Conservation (phyloP, 371 early-diverging fungal genomes). For the Edhazardia aedis region DNA sequence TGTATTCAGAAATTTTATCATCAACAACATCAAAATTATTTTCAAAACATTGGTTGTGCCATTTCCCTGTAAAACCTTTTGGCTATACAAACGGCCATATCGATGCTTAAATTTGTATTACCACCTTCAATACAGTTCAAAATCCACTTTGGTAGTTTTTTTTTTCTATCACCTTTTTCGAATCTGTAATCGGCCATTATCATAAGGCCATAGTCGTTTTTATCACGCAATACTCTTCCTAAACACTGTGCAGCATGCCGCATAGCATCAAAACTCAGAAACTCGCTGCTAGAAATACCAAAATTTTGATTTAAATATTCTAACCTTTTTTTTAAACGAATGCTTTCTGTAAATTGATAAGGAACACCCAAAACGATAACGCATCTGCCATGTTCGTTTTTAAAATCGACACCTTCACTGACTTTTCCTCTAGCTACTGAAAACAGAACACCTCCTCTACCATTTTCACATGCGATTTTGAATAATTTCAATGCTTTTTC, state of each 20-base stretch:
- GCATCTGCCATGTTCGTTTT: constrained; percentile 79
- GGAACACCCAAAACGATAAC: constrained; percentile 95
- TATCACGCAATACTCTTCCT: constrained; percentile 83
- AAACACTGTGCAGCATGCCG: constrained; percentile 92
- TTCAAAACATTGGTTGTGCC: too few species aligned
- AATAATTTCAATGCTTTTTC: constrained; percentile 78
- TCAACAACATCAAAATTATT: too few species aligned
- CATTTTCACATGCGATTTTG: constrained; percentile 79
- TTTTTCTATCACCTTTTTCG: constrained; percentile 68
- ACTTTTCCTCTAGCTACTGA: constrained; percentile 98
- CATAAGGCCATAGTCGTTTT: constrained; percentile 95
- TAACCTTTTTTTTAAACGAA: constrained; percentile 64
- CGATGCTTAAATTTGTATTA: constrained; percentile 72
- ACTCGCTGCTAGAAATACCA: constrained; percentile 84
- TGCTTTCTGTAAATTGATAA: constrained; percentile 69
- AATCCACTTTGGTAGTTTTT: constrained; percentile 93
- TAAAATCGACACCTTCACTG: constrained; percentile 96
- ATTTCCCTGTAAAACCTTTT: constrained; percentile 77
- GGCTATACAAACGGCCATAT: constrained; percentile 76
- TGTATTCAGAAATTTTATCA: too few species aligned
- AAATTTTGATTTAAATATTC: constrained; percentile 75
- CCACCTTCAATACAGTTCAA: constrained; percentile 66
- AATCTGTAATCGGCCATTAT: constrained; percentile 93
- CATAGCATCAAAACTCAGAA: constrained; percentile 94
- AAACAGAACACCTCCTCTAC: constrained; percentile 84